Evolutionary conservation across 495 filamentous ascomycete species (phyloP), one percentile per base, ranked within the genome.

Genomic region (Penicillium robsamsonii): DNA sequence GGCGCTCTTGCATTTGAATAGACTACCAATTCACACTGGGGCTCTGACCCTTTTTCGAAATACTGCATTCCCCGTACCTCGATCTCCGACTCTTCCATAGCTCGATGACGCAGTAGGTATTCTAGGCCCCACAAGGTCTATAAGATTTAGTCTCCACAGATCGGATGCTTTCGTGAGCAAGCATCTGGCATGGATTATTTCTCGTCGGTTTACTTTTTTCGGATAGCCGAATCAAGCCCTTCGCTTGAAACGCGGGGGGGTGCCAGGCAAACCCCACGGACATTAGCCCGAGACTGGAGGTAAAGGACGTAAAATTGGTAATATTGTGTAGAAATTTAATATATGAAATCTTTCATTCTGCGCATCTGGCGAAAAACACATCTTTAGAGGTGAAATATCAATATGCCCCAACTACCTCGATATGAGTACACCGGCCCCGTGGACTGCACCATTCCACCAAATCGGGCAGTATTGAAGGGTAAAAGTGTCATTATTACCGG

Each of bases 11-110:
- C 55, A 61, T 64, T 52, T 57, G 29, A 55, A 64, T 64, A 67
- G 61, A 67, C 56, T 56, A 66, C 60, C 58, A 57, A 53, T 64
- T 62, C 59, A 38, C 46, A 46, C 29, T 41, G 58, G 55, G 53
- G 42, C 30, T 47, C 13, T 53, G 31, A n/a, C 25, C 20, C 25
- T 11, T 9, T 20, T 25, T 25, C 37, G n/a, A 45, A 45, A 40
- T n/a, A 38, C 30, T 41, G 8, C 43, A 29, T 35, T 20, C 9
- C 17, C 20, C 9, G 25, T 44, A 30, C 10, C 20, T 27, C 10
- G 15, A 30, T 13, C 30, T 18, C 18, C 35, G 4, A 0, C 12
- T 22, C 17, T 20, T 38, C 12, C 7, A 20, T 24, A 18, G 17
- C 22, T 50, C 12, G 29, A 35, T 50, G 47, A 50, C 30, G 31